Percentiles rank a stretch among this genome's conserved stretches.
Conservation (phyloP, 148 eudicot species). For the Amaranthus cruentus region DNA sequence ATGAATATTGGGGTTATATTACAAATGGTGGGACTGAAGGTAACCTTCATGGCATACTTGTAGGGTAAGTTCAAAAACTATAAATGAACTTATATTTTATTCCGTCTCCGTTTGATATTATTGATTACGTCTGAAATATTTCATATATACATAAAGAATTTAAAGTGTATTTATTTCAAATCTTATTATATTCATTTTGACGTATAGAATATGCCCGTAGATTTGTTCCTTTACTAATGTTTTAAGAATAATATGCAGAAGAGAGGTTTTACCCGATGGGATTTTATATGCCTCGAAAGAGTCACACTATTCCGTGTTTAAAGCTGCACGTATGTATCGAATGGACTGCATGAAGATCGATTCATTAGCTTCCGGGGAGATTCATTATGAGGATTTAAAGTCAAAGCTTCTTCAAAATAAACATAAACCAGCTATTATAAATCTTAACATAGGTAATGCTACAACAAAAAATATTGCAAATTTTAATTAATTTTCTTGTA, state of each 20-base stretch:
- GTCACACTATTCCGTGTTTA: conserved; percentile 70
- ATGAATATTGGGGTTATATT: conserved; percentile 88
- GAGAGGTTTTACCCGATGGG: conserved; percentile 78
- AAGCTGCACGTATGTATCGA: conserved; percentile 79
- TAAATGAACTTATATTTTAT: too few species aligned
- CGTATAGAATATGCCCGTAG: too few species aligned
- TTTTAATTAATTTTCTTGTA: neutral
- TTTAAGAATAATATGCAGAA: conserved; percentile 34
- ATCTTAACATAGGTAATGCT: conserved; percentile 53
- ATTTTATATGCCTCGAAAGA: conserved; percentile 68
- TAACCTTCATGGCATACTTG: conserved; percentile 88
- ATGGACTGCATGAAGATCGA: conserved; percentile 61
- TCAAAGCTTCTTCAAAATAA: conserved; percentile 46
- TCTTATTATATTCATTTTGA: too few species aligned
- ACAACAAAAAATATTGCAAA: neutral
- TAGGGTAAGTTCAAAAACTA: conserved; percentile 47
- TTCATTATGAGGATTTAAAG: conserved; percentile 60
- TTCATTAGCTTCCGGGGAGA: conserved; percentile 62
- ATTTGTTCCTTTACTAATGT: too few species aligned
- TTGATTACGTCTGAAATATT: too few species aligned
- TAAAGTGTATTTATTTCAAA: too few species aligned
- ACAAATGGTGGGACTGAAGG: conserved; percentile 98
- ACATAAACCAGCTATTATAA: conserved; percentile 71
- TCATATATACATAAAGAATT: too few species aligned
- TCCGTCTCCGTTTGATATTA: too few species aligned